phyloP scores from a whole-genome alignment of 2,329 filamentous ascomycete genomes.

The Cadophora luteo-olivacea region DNA sequence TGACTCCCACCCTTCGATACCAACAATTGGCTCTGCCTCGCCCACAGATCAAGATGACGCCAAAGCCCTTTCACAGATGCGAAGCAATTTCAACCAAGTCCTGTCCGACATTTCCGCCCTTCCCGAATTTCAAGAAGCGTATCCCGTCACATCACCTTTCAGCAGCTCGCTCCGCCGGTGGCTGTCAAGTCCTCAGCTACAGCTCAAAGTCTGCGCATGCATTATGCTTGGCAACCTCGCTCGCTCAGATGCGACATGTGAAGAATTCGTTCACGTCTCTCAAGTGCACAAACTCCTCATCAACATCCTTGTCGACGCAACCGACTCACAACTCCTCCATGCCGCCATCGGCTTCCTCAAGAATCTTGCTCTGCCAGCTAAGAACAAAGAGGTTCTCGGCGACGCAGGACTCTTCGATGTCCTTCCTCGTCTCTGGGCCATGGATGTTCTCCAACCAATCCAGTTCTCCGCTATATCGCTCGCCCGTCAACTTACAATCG shows the following conservation, averaged over 20 bases:
- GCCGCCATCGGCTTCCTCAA: constrained; percentile 66
- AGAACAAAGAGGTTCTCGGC: constrained; percentile 61
- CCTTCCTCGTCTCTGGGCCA: constrained; percentile 60
- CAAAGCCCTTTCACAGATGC: constrained; percentile 57
- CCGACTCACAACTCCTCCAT: constrained; percentile 60
- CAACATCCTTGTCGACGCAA: constrained; percentile 51
- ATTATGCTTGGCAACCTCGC: constrained; percentile 67
- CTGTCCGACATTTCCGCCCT: constrained; percentile 59
- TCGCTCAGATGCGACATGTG: constrained; percentile 61
- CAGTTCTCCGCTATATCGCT: constrained; percentile 67
- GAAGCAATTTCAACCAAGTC: constrained; percentile 56
- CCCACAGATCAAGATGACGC: constrained; percentile 49
- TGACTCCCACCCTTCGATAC: constrained; percentile 40
- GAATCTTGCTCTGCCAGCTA: constrained; percentile 64
- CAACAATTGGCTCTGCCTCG: constrained; percentile 25
- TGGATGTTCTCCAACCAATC: constrained; percentile 61
- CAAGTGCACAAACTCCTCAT: constrained; percentile 54
- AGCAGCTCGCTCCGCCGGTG: constrained; percentile 54
- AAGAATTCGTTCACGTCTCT: constrained; percentile 55
- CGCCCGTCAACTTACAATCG: constrained; percentile 60
- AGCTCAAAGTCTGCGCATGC: constrained; percentile 63
- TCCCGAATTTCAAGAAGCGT: constrained; percentile 52
- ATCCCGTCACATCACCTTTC: constrained; percentile 52
- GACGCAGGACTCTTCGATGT: constrained; percentile 53
- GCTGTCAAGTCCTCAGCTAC: constrained; percentile 50